Evolutionary conservation across 768 basidiomycete genomes (phyloP).

Genomic region (Auriculariales sp.): DNA sequence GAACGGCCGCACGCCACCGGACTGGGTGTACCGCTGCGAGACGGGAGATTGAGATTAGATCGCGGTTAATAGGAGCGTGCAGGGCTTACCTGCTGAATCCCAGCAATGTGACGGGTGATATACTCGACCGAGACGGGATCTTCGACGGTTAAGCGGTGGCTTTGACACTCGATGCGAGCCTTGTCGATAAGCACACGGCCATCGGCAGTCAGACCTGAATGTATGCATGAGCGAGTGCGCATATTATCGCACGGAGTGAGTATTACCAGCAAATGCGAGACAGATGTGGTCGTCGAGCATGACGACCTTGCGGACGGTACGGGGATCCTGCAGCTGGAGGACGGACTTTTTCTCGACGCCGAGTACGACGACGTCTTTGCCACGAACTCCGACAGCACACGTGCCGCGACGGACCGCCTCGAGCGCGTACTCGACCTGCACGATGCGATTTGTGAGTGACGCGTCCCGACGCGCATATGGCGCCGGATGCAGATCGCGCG

Average conservation of each 20-base stretch:
- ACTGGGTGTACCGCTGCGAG: conserved; percentile 85
- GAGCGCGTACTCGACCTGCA: conserved; percentile 93
- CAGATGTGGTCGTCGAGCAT: conserved; percentile 98
- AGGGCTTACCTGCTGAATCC: conserved; percentile 99
- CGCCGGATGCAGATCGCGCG: conserved; percentile 4
- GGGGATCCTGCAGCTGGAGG: conserved; percentile 91
- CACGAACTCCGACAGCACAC: conserved; percentile 92
- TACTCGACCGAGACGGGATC: conserved; percentile 98
- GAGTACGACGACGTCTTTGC: conserved; percentile 86
- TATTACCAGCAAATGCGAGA: conserved; percentile 85
- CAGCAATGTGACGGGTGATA: conserved; percentile 93
- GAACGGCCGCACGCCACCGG: conserved; percentile 95
- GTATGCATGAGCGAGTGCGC: conserved; percentile 5
- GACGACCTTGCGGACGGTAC: conserved; percentile 94
- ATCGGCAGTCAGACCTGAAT: conserved; percentile 84
- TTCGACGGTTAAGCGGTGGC: conserved; percentile 91
- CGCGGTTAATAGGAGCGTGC: conserved; percentile 9
- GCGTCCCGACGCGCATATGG: conserved; percentile 3
- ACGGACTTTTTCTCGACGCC: conserved; percentile 99
- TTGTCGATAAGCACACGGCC: conserved; percentile 97
- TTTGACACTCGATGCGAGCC: conserved; percentile 94
- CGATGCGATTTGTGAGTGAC: conserved; percentile 10
- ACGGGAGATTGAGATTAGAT: background rate
- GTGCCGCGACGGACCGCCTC: conserved; percentile 97
- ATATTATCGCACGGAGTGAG: conserved; percentile 3